Base-by-base conservation (phyloP, 2,329 filamentous ascomycete genomes). In the Xylaria sp. region DNA sequence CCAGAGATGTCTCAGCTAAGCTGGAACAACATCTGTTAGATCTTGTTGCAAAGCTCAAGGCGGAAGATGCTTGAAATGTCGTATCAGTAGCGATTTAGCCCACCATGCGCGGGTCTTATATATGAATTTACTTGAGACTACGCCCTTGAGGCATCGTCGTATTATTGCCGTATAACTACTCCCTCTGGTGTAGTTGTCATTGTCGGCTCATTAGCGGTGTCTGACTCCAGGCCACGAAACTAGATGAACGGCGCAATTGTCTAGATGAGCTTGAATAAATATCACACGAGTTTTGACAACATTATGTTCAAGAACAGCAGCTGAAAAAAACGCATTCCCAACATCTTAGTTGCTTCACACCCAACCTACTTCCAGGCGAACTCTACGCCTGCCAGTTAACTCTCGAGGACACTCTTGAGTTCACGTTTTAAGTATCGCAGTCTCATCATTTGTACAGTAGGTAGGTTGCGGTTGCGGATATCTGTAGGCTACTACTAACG, bases 11-110 rank as follows among this genome's bases (percentile, higher is more conserved):
- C 8, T 80, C 80, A 3, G 64, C 70, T 2, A 78, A 80, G 63
- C 75, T 74, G 60, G 82, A 84, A 69, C 69, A 72, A 38, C 72
- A 70, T 21, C 74, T 84, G 69, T 71, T 77, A 17, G 71, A 71
- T 21, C 55, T 78, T n/a, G 70, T 78, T 57, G 70, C 70, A 19
- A 73, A 73, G 60, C 49, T 61, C 38, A 71, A 74, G 61, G 58
- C 46, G 14, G 56, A 45, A 21, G 38, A 40, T 17, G 17, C 43
- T 40, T 64, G 28, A 60, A 37, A 6, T 15, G 33, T 55, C 37
- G 3, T n/a, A 15, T n/a, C 1, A 21, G 21, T 14, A 12, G 42
- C 15, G 7, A 5, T 19, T 28, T 12, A 19, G 17, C 11, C 47
- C 14, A 2, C 12, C 19, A 55, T 37, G 14, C 12, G 14, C 17